Evolutionary conservation across 2,329 filamentous ascomycete species (phyloP).

Genomic region (Clarireedia homoeocarpa): DNA sequence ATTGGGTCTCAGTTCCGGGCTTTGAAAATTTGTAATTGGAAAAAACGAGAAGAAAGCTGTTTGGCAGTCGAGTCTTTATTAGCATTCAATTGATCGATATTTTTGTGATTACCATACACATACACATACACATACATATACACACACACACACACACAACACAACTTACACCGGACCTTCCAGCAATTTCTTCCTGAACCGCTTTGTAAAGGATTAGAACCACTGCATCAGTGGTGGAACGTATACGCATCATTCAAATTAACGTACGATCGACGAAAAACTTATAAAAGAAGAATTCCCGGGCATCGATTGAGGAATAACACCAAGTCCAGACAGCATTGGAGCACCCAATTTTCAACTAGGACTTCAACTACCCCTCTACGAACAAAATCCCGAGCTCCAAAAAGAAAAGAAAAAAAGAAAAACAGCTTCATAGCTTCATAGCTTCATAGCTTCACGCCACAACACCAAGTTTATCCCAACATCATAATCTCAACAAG

Average conservation of each 20-base stretch:
- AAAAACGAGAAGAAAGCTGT: not conserved
- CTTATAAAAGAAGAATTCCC: no score
- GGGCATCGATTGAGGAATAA: no score
- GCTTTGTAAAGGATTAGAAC: no score
- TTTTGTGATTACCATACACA: not conserved
- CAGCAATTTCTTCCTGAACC: no score
- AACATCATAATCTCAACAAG: conserved; percentile 1
- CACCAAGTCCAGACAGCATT: no score
- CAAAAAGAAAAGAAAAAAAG: not conserved
- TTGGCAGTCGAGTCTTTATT: not conserved
- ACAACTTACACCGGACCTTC: no score
- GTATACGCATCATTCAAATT: no score
- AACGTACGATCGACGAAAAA: no score
- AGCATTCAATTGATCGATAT: not conserved
- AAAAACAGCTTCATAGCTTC: not conserved
- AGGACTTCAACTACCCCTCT: not conserved
- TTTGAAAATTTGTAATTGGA: not conserved
- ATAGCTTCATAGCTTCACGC: not conserved
- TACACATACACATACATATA: no score
- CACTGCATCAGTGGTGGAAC: no score
- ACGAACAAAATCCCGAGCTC: not conserved
- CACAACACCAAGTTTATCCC: not conserved
- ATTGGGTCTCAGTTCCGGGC: not conserved
- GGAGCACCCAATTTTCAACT: no score
- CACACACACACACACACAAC: no score